A percentile compares a stretch with the other conserved stretches of the same genome.
Conservation (phyloP, 495 filamentous ascomycete species). For the Bacidia gigantensis region DNA sequence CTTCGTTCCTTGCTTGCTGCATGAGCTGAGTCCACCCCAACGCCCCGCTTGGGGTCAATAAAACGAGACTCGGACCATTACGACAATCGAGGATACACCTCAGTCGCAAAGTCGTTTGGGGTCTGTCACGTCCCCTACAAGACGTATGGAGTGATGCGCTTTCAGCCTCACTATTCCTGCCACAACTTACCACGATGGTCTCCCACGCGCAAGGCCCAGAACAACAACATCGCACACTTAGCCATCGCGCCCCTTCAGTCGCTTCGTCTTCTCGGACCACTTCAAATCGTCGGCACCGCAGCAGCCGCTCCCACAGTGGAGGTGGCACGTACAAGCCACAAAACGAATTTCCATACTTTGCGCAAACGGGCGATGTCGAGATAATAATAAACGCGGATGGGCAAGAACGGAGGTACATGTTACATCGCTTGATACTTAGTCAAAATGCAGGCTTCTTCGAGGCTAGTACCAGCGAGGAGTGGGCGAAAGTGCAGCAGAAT, state of each 20-base stretch:
- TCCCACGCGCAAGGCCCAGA: not conserved
- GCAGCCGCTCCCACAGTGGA: constrained; percentile 69
- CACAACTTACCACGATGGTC: not conserved
- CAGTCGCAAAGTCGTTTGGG: too few relatives aligned
- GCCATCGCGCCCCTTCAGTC: constrained; percentile 2
- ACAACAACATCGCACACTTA: not conserved
- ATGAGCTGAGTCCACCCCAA: not conserved
- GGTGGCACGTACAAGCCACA: constrained; percentile 55
- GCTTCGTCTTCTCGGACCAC: constrained; percentile 47
- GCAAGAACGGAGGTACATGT: constrained; percentile 67
- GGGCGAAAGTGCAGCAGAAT: constrained; percentile 31
- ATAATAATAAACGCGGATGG: constrained; percentile 59
- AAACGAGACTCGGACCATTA: not conserved
- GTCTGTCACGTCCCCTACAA: too few relatives aligned
- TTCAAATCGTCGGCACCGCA: constrained; percentile 47
- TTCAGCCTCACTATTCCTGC: not conserved
- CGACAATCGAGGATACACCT: too few relatives aligned
- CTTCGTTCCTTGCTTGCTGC: not conserved
- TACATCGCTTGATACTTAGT: constrained; percentile 70
- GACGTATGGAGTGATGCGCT: not conserved
- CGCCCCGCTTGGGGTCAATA: not conserved
- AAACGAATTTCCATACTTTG: constrained; percentile 88
- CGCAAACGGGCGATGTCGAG: constrained; percentile 81
- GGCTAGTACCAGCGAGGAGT: constrained; percentile 74
- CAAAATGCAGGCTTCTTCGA: constrained; percentile 91